Conservation (phyloP, 345 rosid species). For the Eucalyptus sideroxylon region DNA sequence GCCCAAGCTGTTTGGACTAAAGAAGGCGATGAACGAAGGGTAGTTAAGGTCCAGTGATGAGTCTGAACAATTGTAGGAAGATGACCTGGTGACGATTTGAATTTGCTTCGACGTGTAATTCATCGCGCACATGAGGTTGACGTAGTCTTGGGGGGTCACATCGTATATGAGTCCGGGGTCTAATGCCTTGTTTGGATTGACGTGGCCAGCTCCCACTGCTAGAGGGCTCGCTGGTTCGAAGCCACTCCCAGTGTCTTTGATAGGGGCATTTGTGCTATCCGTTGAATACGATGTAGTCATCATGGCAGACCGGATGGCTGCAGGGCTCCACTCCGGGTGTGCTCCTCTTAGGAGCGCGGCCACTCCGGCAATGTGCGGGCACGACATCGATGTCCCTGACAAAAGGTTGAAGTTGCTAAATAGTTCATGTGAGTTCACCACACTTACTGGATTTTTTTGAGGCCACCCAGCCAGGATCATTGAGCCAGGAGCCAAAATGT, state of each 20-base stretch:
- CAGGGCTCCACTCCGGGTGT: slow-evolving; percentile 35
- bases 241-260: slow-evolving; percentile 21
- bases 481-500: slow-evolving; percentile 41
- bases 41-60: slow-evolving; percentile 21
- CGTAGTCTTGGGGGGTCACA: slow-evolving; percentile 2
- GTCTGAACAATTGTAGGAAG: slow-evolving; percentile 6
- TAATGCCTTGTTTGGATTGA: slow-evolving; percentile 19
- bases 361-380: slow-evolving; percentile 43
- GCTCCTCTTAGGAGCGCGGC: slow-evolving; percentile 39
- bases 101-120: slow-evolving; percentile 4
- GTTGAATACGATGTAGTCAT: slow-evolving; percentile 27
- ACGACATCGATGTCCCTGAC: slow-evolving; percentile 51
- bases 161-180: slow-evolving; percentile 26
- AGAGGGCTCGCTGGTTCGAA: slow-evolving; percentile 25
- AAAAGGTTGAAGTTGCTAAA: slow-evolving; percentile 19
- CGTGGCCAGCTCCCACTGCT: slow-evolving; percentile 31
- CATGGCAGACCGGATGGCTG: slow-evolving; percentile 37
- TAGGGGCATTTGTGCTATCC: slow-evolving; percentile 15
- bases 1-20: background rate
- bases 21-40: slow-evolving; percentile 18
- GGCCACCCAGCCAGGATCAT: slow-evolving; percentile 34
- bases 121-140: slow-evolving; percentile 14
- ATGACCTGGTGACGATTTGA: background rate
- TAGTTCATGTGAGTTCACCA: background rate
- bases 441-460: background rate